These are phyloP conservation scores for Gymnopus androsaceus DNA, from an alignment of 1,284 basidiomycete genomes.

Conservation along the genomic window DNA sequence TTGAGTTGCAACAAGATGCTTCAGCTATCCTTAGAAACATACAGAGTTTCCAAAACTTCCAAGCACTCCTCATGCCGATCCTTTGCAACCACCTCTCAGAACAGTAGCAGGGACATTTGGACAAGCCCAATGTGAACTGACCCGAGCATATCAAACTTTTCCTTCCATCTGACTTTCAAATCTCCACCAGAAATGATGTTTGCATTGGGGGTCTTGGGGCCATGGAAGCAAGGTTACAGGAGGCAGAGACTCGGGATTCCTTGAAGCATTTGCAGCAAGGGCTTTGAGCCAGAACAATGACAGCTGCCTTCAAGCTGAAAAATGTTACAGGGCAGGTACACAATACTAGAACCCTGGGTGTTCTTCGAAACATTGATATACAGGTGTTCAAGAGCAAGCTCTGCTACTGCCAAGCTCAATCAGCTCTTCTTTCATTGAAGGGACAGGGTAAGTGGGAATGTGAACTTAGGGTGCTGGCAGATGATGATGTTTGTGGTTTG, in stretches of 20 bases:
- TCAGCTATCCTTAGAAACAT: slow-evolving; percentile 14
- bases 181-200: no score
- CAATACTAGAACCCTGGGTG: not conserved
- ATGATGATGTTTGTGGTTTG: slow-evolving; percentile 15
- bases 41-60: slow-evolving; percentile 6
- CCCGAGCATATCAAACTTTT: slow-evolving; percentile 1
- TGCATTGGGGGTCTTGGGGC: no score
- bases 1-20: slow-evolving; percentile 6
- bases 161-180: no score
- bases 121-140: not conserved
- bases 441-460: slow-evolving; percentile 15
- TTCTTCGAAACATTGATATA: slow-evolving; percentile 6
- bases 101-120: not conserved
- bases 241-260: not conserved
- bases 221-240: not conserved
- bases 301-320: not conserved
- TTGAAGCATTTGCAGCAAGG: not conserved
- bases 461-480: not conserved
- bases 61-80: not conserved
- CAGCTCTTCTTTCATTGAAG: slow-evolving; percentile 3
- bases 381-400: not conserved
- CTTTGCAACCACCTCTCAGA: not conserved
- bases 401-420: slow-evolving; percentile 6
- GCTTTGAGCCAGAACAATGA: slow-evolving; percentile 5
- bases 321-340: slow-evolving; percentile 3